Evolutionary conservation across 305 asterid genomes (phyloP).

Genomic region (Rubia occidens): DNA sequence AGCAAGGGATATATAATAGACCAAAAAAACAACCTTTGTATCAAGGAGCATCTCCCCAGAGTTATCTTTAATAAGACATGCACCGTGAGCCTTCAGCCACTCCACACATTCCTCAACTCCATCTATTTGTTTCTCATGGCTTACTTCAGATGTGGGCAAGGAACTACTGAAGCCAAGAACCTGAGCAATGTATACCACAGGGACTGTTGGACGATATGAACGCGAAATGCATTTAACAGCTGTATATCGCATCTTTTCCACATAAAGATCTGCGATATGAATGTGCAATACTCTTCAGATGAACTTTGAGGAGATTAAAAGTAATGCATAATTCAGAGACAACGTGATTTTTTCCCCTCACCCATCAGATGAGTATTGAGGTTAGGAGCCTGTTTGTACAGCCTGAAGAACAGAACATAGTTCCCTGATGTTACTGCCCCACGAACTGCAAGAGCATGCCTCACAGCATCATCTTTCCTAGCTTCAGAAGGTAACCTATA

Average conservation of each 20-base stretch:
- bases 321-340: neutral
- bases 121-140: slow-evolving; percentile 49
- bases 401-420: slow-evolving; percentile 79
- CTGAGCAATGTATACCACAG: slow-evolving; percentile 67
- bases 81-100: slow-evolving; percentile 97
- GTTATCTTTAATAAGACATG: slow-evolving; percentile 57
- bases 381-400: slow-evolving; percentile 82
- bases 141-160: slow-evolving; percentile 37
- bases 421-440: slow-evolving; percentile 86
- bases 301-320: neutral
- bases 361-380: slow-evolving; percentile 86
- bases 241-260: slow-evolving; percentile 93
- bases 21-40: slow-evolving; percentile 47
- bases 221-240: slow-evolving; percentile 88
- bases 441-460: slow-evolving; percentile 91
- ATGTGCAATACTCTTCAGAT: slow-evolving; percentile 3
- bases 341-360: slow-evolving; percentile 13
- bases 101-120: slow-evolving; percentile 82
- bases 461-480: slow-evolving; percentile 59
- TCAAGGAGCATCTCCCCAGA: slow-evolving; percentile 73
- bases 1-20: neutral
- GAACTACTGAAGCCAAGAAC: slow-evolving; percentile 63
- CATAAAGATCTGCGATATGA: slow-evolving; percentile 67
- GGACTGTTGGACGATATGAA: slow-evolving; percentile 91
- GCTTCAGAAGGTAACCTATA: slow-evolving; percentile 68